phyloP scores from a whole-genome alignment of 1,284 basidiomycete genomes.

The Bjerkandera adusta region DNA sequence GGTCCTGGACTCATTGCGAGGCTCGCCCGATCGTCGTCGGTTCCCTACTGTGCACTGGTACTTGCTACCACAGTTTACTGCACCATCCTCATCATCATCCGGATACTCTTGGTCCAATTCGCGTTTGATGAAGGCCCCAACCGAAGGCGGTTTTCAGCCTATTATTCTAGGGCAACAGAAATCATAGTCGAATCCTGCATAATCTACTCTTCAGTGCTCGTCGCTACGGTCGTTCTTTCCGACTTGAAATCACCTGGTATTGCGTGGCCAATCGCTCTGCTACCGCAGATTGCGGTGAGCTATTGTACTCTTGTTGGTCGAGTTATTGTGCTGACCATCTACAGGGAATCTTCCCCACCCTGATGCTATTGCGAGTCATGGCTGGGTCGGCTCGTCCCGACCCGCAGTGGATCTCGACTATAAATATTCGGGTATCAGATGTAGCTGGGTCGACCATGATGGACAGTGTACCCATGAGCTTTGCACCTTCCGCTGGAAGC shows the following conservation, averaged over 20 bases:
- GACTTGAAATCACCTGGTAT: neutral
- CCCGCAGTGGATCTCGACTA: neutral
- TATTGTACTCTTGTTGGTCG: neutral
- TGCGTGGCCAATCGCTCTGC: neutral
- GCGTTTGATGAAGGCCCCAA: neutral
- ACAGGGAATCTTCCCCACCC: conserved; percentile 2
- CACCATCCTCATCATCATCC: conserved; percentile 1
- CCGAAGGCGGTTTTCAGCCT: neutral
- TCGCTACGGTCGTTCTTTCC: neutral
- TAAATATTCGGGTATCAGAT: too few relatives aligned
- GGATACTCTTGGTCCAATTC: neutral
- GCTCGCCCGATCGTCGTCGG: neutral
- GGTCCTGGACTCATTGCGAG: neutral
- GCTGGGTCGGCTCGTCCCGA: neutral
- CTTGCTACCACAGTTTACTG: neutral
- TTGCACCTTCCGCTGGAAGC: too few relatives aligned
- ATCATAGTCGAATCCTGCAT: conserved; percentile 4
- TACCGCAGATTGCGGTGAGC: conserved; percentile 1
- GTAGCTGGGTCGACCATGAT: too few relatives aligned
- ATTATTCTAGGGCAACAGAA: neutral
- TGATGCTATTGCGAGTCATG: conserved; percentile 1
- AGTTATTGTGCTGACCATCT: neutral
- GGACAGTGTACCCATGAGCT: too few relatives aligned
- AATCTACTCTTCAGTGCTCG: neutral
- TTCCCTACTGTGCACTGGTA: neutral